phyloP scores from a whole-genome alignment of 1,284 basidiomycete genomes.

The Gymnopus androsaceus region DNA sequence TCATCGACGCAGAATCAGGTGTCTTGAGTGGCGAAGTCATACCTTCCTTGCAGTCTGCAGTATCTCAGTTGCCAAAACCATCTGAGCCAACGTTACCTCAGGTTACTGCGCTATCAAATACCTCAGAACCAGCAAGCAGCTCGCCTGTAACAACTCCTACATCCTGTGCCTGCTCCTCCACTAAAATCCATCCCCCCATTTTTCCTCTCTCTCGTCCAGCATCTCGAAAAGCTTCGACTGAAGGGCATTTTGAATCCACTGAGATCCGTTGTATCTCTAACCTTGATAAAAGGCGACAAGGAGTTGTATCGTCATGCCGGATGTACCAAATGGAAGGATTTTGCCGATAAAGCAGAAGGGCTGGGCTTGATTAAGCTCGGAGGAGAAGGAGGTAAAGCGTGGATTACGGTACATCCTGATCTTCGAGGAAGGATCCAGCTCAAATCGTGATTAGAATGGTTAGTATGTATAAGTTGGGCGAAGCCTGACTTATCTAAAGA shows the following conservation, averaged over 20 bases:
- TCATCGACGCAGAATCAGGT: no score
- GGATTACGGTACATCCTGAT: slow-evolving; percentile 47
- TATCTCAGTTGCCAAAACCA: no score
- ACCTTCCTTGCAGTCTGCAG: no score
- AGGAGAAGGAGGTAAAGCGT: slow-evolving; percentile 40
- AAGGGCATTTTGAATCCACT: slow-evolving; percentile 36
- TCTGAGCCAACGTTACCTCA: no score
- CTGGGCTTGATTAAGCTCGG: slow-evolving; percentile 50
- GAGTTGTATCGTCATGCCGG: slow-evolving; percentile 44
- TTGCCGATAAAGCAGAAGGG: slow-evolving; percentile 44
- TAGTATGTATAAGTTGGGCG: no score
- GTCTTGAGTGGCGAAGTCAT: no score
- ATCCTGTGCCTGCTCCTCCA: slow-evolving; percentile 3
- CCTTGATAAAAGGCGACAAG: slow-evolving; percentile 37
- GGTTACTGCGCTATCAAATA: no score
- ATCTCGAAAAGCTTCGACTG: slow-evolving; percentile 6
- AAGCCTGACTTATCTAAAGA: no score
- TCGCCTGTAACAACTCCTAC: not conserved
- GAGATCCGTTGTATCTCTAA: slow-evolving; percentile 40
- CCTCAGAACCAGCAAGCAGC: no score
- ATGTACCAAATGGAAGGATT: slow-evolving; percentile 46
- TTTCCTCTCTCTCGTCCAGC: slow-evolving; percentile 13
- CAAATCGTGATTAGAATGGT: no score
- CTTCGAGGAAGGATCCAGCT: slow-evolving; percentile 26
- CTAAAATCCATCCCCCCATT: slow-evolving; percentile 17